Conservation (phyloP, 2,329 filamentous ascomycete species). For the Grosmannia huntii region DNA sequence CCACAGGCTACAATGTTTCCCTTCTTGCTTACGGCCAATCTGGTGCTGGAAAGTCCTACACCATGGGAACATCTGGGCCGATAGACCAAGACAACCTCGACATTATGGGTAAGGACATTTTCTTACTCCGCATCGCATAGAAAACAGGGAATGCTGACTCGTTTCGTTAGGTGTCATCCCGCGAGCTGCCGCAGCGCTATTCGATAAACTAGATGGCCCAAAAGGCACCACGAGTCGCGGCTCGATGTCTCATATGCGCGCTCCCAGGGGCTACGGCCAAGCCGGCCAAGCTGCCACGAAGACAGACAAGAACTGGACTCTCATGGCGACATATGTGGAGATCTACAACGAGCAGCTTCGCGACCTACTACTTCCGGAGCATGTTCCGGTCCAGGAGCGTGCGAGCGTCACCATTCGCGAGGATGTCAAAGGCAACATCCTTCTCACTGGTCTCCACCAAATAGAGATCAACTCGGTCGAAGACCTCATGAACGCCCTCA, state of each 20-base stretch:
- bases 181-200: slow-evolving; percentile 72
- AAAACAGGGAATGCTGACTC: background rate
- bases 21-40: slow-evolving; percentile 95
- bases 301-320: slow-evolving; percentile 68
- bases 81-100: slow-evolving; percentile 57
- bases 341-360: slow-evolving; percentile 97
- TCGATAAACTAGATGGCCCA: slow-evolving; percentile 66
- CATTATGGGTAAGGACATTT: slow-evolving; percentile 57
- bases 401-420: slow-evolving; percentile 81
- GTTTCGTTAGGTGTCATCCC: slow-evolving; percentile 69
- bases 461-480: slow-evolving; percentile 84
- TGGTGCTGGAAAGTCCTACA: slow-evolving; percentile 94
- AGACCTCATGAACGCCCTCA: slow-evolving; percentile 77
- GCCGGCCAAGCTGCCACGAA: slow-evolving; percentile 40
- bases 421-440: slow-evolving; percentile 85
- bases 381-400: slow-evolving; percentile 56
- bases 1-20: slow-evolving; percentile 97
- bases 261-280: slow-evolving; percentile 66
- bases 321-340: slow-evolving; percentile 90
- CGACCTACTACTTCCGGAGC: slow-evolving; percentile 74
- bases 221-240: slow-evolving; percentile 38
- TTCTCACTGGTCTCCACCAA: slow-evolving; percentile 81
- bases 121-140: background rate
- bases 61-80: slow-evolving; percentile 92
- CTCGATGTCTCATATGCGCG: slow-evolving; percentile 65